Base-by-base conservation (phyloP, 352 stramenopile species). In the Phytophthora constricta region DNA sequence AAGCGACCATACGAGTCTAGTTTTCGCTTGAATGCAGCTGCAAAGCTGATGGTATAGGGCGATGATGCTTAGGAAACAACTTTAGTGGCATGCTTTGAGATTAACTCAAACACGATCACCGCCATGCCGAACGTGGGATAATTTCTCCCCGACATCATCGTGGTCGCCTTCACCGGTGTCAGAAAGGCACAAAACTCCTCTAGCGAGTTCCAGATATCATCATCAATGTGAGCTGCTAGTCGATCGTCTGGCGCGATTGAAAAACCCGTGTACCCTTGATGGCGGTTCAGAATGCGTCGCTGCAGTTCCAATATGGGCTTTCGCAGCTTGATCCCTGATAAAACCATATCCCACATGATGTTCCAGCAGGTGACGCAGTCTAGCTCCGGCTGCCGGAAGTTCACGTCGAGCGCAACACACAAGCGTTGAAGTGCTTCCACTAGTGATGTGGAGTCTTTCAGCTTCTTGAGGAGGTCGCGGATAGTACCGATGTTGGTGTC, bases 81-180 rank as follows among this genome's bases (percentile, higher is more conserved):
- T 13, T 49, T 65, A 3, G 23, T 3, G n/a, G 62, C 22, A 23
- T 65, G 16, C 19, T 47, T 63, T 4, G 27, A 49, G 33, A 50
- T n/a, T 2, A 62, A 10, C 5, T 53, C 28, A 19, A 41, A 58
- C 0, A 62, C 45, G 3, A 63, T 33, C 1, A 54, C 33, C 7
- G 60, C 27, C 45, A 64, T 68, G 19, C 52, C 65, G 17, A 72
- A 58, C 0, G 52, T 72, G 0, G 52, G 52, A 23, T 68, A 72
- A 3, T 46, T 56, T 47, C 41, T 67, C 14, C 52, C 53, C 1
- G 58, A 61, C 31, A 67, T 47, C 41, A 72, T 41, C 0, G 46
- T 59, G 2, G 64, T 68, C 14, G 65, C 58, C 8, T 68, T 68
- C 1, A 73, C 52, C 4, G 58, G 53, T 13, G 46, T 62, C 28